Evolutionary conservation across 306 rosid genomes (phyloP).

Genomic region (Cyamopsis tetragonoloba): DNA sequence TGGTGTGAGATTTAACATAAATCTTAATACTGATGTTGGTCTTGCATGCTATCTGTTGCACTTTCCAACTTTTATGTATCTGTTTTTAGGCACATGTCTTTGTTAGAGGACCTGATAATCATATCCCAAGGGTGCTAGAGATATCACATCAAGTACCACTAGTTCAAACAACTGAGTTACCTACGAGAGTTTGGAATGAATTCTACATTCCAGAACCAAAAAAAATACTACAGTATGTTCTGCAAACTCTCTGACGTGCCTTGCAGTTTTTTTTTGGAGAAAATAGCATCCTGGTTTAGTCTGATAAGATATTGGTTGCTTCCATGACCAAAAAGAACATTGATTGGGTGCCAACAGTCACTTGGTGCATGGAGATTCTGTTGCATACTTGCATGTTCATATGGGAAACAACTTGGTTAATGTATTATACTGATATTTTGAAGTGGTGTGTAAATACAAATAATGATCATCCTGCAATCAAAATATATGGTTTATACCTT

Average conservation of each 20-base stretch:
- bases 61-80: constrained; percentile 11
- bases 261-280: constrained; percentile 49
- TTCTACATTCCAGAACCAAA: too few relatives aligned
- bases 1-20: too few relatives aligned
- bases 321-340: constrained; percentile 52
- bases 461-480: constrained; percentile 7
- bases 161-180: constrained; percentile 44
- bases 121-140: constrained; percentile 52
- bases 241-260: constrained; percentile 42
- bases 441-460: constrained; percentile 18
- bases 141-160: constrained; percentile 48
- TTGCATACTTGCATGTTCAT: constrained; percentile 35
- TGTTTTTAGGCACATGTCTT: constrained; percentile 37
- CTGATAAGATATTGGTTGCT: constrained; percentile 51
- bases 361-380: constrained; percentile 60
- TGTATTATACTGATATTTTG: constrained; percentile 1
- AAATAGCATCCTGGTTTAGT: constrained; percentile 49
- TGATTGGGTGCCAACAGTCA: constrained; percentile 52
- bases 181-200: too few relatives aligned
- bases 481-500: not conserved
- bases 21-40: not conserved
- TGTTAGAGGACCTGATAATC: constrained; percentile 37
- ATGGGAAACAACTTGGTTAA: constrained; percentile 12
- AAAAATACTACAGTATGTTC: too few relatives aligned
- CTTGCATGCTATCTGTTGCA: constrained; percentile 8